These are phyloP conservation scores for Quercus tomentella DNA, from an alignment of 331 rosid species.

Conservation along the genomic window DNA sequence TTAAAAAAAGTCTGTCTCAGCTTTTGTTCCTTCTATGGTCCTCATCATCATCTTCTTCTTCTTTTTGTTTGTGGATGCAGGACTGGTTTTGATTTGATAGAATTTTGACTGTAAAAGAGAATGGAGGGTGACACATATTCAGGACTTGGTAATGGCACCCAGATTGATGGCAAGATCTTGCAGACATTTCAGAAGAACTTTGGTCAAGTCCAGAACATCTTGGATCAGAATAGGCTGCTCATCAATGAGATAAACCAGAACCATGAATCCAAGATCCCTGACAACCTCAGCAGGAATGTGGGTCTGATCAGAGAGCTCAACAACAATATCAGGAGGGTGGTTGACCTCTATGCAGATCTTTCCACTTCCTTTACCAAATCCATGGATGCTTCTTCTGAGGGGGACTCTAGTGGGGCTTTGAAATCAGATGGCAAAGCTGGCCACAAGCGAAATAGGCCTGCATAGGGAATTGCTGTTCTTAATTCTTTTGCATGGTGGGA, in stretches of 20 bases:
- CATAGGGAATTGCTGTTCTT: slow-evolving; percentile 36
- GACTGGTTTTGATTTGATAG: slow-evolving; percentile 40
- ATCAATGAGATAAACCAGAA: slow-evolving; percentile 98
- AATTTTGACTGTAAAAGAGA: slow-evolving; percentile 20
- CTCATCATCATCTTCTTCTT: slow-evolving; percentile 1
- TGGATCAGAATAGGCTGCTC: slow-evolving; percentile 92
- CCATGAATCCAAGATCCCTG: slow-evolving; percentile 88
- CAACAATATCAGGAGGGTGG: slow-evolving; percentile 93
- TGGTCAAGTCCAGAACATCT: slow-evolving; percentile 78
- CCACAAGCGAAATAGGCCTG: slow-evolving; percentile 66
- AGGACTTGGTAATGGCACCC: slow-evolving; percentile 60
- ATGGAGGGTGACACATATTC: slow-evolving; percentile 94
- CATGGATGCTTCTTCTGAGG: slow-evolving; percentile 82
- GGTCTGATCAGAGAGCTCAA: slow-evolving; percentile 88
- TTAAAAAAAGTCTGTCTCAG: slow-evolving; percentile 17
- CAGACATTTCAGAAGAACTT: slow-evolving; percentile 87
- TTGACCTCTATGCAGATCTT: slow-evolving; percentile 92
- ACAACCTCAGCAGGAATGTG: slow-evolving; percentile 85
- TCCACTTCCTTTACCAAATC: slow-evolving; percentile 80
- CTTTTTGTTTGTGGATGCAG: slow-evolving; percentile 33
- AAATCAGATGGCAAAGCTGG: slow-evolving; percentile 74
- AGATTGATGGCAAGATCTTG: slow-evolving; percentile 61
- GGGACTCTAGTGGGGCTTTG: slow-evolving; percentile 85
- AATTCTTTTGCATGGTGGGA: slow-evolving; percentile 33
- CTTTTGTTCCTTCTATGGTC: slow-evolving; percentile 10